Evolutionary conservation across 2,329 filamentous ascomycete species (phyloP).

Genomic region (Diaporthe helianthi): DNA sequence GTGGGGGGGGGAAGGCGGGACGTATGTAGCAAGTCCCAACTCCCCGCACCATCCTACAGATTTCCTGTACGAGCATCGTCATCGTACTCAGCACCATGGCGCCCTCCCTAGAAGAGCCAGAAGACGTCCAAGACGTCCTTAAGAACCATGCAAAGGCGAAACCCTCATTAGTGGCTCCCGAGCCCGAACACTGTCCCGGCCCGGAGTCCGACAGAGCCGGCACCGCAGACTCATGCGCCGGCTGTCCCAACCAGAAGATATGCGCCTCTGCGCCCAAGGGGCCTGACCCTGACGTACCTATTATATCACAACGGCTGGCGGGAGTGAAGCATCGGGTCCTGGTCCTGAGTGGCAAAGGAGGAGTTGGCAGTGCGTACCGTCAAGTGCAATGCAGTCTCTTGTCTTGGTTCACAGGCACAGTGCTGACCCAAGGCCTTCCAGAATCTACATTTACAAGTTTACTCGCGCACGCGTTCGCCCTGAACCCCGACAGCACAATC

Average conservation of each 20-base stretch:
- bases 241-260: conserved; percentile 94
- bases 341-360: conserved; percentile 92
- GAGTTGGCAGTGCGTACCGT: conserved; percentile 71
- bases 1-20: too few relatives aligned
- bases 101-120: conserved; percentile 78
- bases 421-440: conserved; percentile 10
- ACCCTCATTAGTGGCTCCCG: conserved; percentile 88
- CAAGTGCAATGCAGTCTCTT: background rate
- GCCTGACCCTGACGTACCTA: conserved; percentile 89
- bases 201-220: conserved; percentile 78
- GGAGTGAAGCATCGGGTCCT: conserved; percentile 91
- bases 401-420: background rate
- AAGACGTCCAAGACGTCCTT: conserved; percentile 72
- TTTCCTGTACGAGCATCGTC: background rate
- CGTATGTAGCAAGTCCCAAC: background rate
- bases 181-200: conserved; percentile 96
- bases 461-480: conserved; percentile 87
- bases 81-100: conserved; percentile 63
- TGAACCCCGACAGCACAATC: conserved; percentile 78
- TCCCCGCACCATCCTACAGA: background rate
- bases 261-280: conserved; percentile 95
- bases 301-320: conserved; percentile 83
- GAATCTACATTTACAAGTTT: conserved; percentile 90
- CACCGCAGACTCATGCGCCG: conserved; percentile 83
- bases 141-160: conserved; percentile 78